Conservation (phyloP, 108 stramenopile genomes). For the Cylindrotheca fusiformis region DNA sequence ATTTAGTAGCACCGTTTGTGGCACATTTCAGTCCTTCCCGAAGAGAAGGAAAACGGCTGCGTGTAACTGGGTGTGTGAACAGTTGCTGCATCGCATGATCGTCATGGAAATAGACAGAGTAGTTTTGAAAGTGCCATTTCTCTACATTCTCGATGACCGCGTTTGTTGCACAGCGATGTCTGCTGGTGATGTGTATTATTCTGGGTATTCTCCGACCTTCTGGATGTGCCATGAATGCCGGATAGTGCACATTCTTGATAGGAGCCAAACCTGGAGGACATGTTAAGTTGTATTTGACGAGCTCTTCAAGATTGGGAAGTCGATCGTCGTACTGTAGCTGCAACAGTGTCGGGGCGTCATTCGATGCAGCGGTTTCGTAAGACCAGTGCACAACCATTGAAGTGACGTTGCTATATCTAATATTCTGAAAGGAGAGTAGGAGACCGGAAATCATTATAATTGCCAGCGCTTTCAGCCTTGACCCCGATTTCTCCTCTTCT, state of each 20-base stretch:
- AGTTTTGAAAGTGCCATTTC: slow-evolving; percentile 43
- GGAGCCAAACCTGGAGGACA: neutral
- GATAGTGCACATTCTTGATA: neutral
- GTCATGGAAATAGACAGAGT: slow-evolving; percentile 64
- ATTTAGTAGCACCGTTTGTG: slow-evolving; percentile 42
- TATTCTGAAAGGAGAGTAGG: neutral
- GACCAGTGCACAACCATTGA: neutral
- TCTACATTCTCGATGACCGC: slow-evolving; percentile 30
- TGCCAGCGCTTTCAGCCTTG: neutral
- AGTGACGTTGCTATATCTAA: neutral
- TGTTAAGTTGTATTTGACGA: neutral
- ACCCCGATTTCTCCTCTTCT: neutral
- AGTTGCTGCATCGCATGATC: slow-evolving; percentile 60
- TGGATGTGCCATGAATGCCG: neutral
- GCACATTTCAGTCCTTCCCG: slow-evolving; percentile 42
- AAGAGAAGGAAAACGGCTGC: slow-evolving; percentile 43
- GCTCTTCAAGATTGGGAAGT: neutral
- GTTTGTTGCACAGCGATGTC: slow-evolving; percentile 45
- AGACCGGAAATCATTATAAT: neutral
- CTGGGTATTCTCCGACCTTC: slow-evolving; percentile 45
- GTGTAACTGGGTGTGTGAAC: slow-evolving; percentile 28
- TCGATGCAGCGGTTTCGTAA: neutral
- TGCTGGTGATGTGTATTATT: slow-evolving; percentile 57
- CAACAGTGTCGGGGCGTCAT: too few species aligned
- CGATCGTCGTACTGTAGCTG: too few species aligned